phyloP scores from a whole-genome alignment of 2,329 filamentous ascomycete species.

The Nemania bipapillata region DNA sequence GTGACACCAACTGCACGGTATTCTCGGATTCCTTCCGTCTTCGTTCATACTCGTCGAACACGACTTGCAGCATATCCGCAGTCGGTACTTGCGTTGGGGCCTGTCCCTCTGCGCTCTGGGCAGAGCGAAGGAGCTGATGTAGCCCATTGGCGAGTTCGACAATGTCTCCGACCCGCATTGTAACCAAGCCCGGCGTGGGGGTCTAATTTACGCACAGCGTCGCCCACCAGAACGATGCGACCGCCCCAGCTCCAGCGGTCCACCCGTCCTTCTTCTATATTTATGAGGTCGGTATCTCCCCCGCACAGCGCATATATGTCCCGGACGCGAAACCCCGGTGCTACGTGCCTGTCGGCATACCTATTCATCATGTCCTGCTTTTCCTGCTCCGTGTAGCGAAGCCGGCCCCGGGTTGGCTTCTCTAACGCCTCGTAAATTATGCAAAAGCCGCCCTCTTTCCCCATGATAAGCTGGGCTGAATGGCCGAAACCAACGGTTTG shows the following conservation, averaged over 20 bases:
- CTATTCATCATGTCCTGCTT: slow-evolving; percentile 43
- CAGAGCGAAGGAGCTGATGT: slow-evolving; percentile 33
- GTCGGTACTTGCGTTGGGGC: slow-evolving; percentile 21
- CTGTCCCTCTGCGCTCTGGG: not conserved
- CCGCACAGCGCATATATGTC: slow-evolving; percentile 43
- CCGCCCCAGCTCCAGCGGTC: slow-evolving; percentile 47
- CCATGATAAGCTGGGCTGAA: slow-evolving; percentile 37
- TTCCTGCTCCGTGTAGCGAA: slow-evolving; percentile 48
- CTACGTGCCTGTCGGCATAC: slow-evolving; percentile 46
- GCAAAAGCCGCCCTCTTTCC: slow-evolving; percentile 34
- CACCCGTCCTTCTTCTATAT: slow-evolving; percentile 51
- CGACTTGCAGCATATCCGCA: slow-evolving; percentile 31
- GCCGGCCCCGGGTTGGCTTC: slow-evolving; percentile 42
- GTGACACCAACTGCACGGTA: slow-evolving; percentile 38
- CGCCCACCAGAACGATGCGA: slow-evolving; percentile 51
- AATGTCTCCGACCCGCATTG: slow-evolving; percentile 49
- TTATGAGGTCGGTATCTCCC: slow-evolving; percentile 42
- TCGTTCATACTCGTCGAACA: slow-evolving; percentile 43
- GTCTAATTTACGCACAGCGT: slow-evolving; percentile 52
- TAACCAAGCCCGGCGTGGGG: slow-evolving; percentile 50
- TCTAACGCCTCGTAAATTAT: slow-evolving; percentile 47
- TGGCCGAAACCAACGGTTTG: slow-evolving; percentile 35
- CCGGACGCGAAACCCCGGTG: slow-evolving; percentile 38
- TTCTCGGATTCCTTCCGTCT: slow-evolving; percentile 38
- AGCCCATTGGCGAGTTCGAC: slow-evolving; percentile 46